Percentiles rank a stretch among this genome's conserved stretches.
Evolutionary conservation across 1,284 basidiomycete genomes (phyloP).

Genomic region (Macrocystidia cucumis): DNA sequence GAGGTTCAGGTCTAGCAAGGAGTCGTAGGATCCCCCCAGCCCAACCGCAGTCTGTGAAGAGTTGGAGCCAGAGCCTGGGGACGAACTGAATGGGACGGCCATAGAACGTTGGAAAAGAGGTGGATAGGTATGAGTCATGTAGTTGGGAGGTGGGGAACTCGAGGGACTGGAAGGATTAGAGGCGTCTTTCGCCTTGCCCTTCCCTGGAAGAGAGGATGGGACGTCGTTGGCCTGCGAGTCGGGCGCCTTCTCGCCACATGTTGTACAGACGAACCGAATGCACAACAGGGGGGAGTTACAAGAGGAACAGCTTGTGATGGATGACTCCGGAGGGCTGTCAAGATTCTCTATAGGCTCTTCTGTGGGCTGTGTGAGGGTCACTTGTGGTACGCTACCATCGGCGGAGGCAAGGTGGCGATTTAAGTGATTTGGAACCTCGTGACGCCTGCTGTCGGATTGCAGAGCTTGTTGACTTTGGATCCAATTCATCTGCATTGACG

Average conservation of each 20-base stretch:
- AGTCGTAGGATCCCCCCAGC: too few species aligned
- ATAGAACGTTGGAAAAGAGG: conserved; percentile 23
- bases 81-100: too few species aligned
- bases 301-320: conserved; percentile 44
- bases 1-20: too few species aligned
- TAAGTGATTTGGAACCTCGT: conserved; percentile 7
- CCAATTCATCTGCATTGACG: conserved; percentile 57
- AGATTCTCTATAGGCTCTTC: too few species aligned
- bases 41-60: too few species aligned
- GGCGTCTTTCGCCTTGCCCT: conserved; percentile 18
- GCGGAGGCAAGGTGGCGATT: conserved; percentile 15
- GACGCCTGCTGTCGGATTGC: conserved; percentile 16
- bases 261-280: conserved; percentile 81
- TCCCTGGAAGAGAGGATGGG: conserved; percentile 10
- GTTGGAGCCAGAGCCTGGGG: too few species aligned
- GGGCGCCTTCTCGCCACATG: conserved; percentile 72
- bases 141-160: conserved; percentile 9
- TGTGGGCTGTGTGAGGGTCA: too few species aligned
- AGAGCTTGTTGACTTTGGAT: conserved; percentile 45
- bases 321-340: too few species aligned
- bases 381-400: too few species aligned
- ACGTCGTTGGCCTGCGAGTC: not conserved
- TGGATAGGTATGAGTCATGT: conserved; percentile 11
- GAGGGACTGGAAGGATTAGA: conserved; percentile 10
- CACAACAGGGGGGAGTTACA: too few species aligned